These are phyloP conservation scores for Podila horticola DNA, from an alignment of 192 early-diverging fungal species.

Conservation along the genomic window DNA sequence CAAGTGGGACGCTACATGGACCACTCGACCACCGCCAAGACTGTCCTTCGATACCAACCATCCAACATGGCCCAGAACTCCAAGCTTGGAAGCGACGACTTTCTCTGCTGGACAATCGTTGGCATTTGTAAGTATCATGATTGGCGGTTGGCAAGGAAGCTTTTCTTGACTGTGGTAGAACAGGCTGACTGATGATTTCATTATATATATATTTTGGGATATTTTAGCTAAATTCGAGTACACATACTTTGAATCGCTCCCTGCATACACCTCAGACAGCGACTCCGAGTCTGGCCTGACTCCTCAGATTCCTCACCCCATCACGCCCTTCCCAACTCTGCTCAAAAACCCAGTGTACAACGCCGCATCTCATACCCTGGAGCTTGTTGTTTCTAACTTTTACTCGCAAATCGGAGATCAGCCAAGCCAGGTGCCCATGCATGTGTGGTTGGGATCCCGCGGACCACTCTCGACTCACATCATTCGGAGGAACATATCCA, in stretches of 20 bases:
- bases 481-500: slow-evolving; percentile 1
- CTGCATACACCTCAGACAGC: neutral
- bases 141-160: neutral
- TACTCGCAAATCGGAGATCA: slow-evolving; percentile 18
- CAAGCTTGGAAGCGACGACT: slow-evolving; percentile 66
- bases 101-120: slow-evolving; percentile 88
- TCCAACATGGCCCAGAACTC: slow-evolving; percentile 29
- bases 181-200: slow-evolving; percentile 1
- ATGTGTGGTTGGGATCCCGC: slow-evolving; percentile 55
- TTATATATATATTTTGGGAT: neutral
- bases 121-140: slow-evolving; percentile 68
- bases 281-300: neutral
- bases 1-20: slow-evolving; percentile 49
- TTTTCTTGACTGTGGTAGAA: neutral
- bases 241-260: slow-evolving; percentile 8
- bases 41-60: slow-evolving; percentile 25
- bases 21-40: slow-evolving; percentile 30
- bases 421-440: slow-evolving; percentile 13
- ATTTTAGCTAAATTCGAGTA: slow-evolving; percentile 45
- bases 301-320: slow-evolving; percentile 1
- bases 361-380: slow-evolving; percentile 27
- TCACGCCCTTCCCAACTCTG: slow-evolving; percentile 27
- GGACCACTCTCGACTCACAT: slow-evolving; percentile 36
- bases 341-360: slow-evolving; percentile 43
- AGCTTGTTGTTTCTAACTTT: slow-evolving; percentile 40